Conservation (phyloP, 306 rosid genomes). For the Senna siamea region DNA sequence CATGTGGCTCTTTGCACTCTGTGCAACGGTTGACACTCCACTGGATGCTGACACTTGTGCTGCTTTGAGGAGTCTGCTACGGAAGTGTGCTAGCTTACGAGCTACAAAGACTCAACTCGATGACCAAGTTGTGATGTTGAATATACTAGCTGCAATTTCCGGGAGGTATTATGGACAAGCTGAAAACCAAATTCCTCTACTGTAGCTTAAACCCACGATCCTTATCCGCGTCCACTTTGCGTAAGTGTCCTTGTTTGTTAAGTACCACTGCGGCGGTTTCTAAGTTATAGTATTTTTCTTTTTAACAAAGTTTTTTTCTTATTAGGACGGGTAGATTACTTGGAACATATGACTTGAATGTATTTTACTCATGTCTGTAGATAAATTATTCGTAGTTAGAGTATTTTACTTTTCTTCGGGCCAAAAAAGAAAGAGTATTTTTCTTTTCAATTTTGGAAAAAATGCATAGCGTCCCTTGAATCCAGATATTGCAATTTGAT, state of each 20-base stretch:
- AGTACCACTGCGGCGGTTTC: too few relatives aligned
- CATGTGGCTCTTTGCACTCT: conserved; percentile 80
- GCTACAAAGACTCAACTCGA: conserved; percentile 65
- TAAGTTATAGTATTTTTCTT: too few relatives aligned
- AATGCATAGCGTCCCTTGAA: neutral
- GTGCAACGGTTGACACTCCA: conserved; percentile 78
- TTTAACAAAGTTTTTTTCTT: too few relatives aligned
- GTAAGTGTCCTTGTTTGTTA: too few relatives aligned
- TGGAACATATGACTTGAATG: too few relatives aligned
- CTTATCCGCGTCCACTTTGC: too few relatives aligned
- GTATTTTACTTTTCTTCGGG: too few relatives aligned
- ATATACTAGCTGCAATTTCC: conserved; percentile 69
- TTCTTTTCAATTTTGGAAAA: neutral
- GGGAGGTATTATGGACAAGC: conserved; percentile 87
- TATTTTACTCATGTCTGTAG: too few relatives aligned
- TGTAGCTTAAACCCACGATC: neutral
- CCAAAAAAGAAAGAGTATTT: neutral
- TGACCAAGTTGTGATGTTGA: conserved; percentile 77
- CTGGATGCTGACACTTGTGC: conserved; percentile 72
- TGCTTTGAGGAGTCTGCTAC: conserved; percentile 73
- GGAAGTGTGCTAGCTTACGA: conserved; percentile 77
- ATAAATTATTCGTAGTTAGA: too few relatives aligned
- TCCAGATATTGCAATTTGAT: neutral
- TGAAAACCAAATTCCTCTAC: conserved; percentile 32
- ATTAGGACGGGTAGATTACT: too few relatives aligned